A percentile compares a stretch with the other conserved stretches of the same genome.
Evolutionary conservation across 768 basidiomycete species (phyloP).

Genomic region (Tulasnella sp.): DNA sequence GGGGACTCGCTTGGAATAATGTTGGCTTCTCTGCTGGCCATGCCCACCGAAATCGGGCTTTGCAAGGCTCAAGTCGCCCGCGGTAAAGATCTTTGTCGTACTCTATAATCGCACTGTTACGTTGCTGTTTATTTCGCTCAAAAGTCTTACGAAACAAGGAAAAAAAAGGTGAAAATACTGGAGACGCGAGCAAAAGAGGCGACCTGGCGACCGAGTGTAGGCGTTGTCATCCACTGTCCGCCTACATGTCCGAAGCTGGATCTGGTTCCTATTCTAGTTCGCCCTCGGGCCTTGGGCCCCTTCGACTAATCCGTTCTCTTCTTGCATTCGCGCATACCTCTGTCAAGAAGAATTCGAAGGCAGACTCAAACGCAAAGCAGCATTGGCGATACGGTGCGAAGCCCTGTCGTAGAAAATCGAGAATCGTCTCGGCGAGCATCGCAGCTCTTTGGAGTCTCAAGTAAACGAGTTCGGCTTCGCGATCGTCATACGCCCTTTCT

Average conservation of each 20-base stretch:
- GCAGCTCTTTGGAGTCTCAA: neutral
- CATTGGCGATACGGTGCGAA: neutral
- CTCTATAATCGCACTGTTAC: slow-evolving; percentile 41
- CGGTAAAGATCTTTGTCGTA: slow-evolving; percentile 67
- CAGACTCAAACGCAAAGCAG: neutral
- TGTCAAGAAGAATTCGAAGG: neutral
- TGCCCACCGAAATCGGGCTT: slow-evolving; percentile 72
- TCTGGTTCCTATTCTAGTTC: neutral
- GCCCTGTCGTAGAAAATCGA: neutral
- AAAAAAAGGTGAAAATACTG: too few relatives aligned
- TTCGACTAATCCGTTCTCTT: neutral
- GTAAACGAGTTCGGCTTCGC: neutral
- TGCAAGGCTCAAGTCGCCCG: slow-evolving; percentile 67
- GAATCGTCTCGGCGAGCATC: neutral
- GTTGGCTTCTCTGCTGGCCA: slow-evolving; percentile 58
- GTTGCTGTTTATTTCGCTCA: neutral
- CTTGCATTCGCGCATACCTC: neutral
- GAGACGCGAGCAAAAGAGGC: too few relatives aligned
- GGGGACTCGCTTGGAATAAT: slow-evolving; percentile 70
- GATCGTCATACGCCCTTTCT: neutral
- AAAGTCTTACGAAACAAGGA: too few relatives aligned
- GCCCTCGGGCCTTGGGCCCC: neutral
- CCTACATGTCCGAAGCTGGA: neutral
- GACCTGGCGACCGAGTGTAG: too few relatives aligned
- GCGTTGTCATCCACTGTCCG: too few relatives aligned